Evolutionary conservation across 208 protist genomes (phyloP), one percentile per base, ranked within the genome.

Genomic region (Trypanosoma avium): DNA sequence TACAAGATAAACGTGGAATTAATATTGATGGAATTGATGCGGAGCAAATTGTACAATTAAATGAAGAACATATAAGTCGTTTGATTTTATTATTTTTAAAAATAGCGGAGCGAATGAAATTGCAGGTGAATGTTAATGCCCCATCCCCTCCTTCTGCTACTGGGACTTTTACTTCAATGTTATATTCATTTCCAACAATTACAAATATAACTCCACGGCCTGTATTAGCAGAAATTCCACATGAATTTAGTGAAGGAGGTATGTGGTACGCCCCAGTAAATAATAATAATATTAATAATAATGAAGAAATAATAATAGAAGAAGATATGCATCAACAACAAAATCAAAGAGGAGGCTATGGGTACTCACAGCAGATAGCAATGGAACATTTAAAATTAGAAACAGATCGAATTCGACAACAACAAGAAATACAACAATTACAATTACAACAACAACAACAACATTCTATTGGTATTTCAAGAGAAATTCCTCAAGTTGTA

Each of bases 1-100:
- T 95, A 29, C 69, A 63, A 12, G 68, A 55, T 22, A 75, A 79
- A 47, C 76, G 75, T 49, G 68, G 70, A 7, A 92, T 87, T 71
- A 46, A 78, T 46, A 63, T 92, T 15, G 45, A 49, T 12, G 70
- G 58, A 30, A 92, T 95, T 52, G 81, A 78, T 21, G 82, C 75
- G 3, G 89, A 92, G 47, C 67, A 91, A 69, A 82, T 93, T 54
- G 82, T 91, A 33, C 56, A 72, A 46, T 77, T 89, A 21, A 89
- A 95, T 59, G 84, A 92, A 71, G 73, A 83, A 32, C 86, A 95
- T 79, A 89, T 95, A 48, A 90, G 86, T 42, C 75, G 79, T 1
- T 82, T 95, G 9, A 82, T 95, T 29, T 71, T 78, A 67, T 62
- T 95, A 9, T 95, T 95, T 69, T 62, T 92, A 15, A 60, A 71